These are phyloP conservation scores for Brassica napus DNA, from an alignment of 345 rosid species.

Conservation along the genomic window DNA sequence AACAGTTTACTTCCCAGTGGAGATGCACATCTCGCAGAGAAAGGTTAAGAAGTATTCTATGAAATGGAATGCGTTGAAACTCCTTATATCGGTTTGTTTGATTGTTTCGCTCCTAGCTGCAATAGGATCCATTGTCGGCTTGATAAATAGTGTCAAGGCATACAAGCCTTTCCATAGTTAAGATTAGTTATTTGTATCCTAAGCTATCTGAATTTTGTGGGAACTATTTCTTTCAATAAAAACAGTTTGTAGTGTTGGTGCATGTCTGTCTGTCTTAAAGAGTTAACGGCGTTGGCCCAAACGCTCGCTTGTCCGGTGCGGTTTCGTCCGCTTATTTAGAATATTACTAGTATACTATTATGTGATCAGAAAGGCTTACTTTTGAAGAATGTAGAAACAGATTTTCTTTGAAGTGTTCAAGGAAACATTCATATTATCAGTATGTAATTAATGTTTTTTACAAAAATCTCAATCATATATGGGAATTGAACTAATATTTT, in stretches of 20 bases:
- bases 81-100: constrained; percentile 58
- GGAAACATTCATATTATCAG: not conserved
- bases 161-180: constrained; percentile 65
- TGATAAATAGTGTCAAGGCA: constrained; percentile 49
- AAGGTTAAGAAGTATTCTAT: constrained; percentile 52
- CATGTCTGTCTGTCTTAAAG: not conserved
- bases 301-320: not conserved
- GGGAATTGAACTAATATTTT: too few relatives aligned
- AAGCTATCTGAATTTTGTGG: not conserved
- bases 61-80: constrained; percentile 68
- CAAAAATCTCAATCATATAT: not conserved
- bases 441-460: not conserved
- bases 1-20: constrained; percentile 80
- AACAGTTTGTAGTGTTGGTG: not conserved
- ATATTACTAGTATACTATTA: not conserved
- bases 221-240: not conserved
- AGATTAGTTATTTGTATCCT: not conserved
- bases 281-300: not conserved
- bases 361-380: not conserved
- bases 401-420: not conserved
- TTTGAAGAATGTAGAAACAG: not conserved
- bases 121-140: constrained; percentile 68
- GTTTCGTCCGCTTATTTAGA: not conserved
- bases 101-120: constrained; percentile 65
- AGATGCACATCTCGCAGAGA: constrained; percentile 70